phyloP scores from a whole-genome alignment of 495 filamentous ascomycete species.

The Neurospora sp. region DNA sequence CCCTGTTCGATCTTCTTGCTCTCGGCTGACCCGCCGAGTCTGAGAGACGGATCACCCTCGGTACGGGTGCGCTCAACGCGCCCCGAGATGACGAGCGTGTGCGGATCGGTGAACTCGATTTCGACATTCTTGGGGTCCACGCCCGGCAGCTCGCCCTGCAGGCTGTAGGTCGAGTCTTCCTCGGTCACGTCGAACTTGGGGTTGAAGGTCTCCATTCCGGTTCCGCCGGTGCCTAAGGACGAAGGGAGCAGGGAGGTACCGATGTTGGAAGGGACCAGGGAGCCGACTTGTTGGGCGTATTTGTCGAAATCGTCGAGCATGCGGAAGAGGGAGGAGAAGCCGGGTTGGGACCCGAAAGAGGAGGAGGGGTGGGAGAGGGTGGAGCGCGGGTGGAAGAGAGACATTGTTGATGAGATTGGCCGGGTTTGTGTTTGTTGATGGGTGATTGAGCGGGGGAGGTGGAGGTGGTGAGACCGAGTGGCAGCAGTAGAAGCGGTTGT shows the following conservation, averaged over 20 bases:
- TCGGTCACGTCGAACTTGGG: conserved; percentile 72
- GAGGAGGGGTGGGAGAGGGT: conserved; percentile 22
- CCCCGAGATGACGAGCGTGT: conserved; percentile 67
- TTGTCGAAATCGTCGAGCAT: conserved; percentile 69
- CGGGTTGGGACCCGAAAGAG: conserved; percentile 30
- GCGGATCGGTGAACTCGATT: conserved; percentile 76
- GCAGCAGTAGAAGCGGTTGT: neutral
- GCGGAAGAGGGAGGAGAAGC: conserved; percentile 62
- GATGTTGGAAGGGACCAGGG: neutral
- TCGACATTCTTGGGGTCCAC: conserved; percentile 66
- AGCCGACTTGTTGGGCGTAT: conserved; percentile 28
- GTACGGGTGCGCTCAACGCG: conserved; percentile 48
- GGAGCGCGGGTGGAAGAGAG: conserved; percentile 14
- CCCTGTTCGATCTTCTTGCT: conserved; percentile 15
- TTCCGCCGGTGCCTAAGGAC: neutral
- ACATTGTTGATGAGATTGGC: conserved; percentile 7
- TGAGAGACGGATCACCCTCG: too few relatives aligned
- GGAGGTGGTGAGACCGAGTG: neutral
- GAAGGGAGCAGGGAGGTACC: conserved; percentile 15
- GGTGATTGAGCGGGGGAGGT: neutral
- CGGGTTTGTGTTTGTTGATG: neutral
- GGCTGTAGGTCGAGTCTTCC: conserved; percentile 53
- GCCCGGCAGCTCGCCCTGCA: conserved; percentile 86
- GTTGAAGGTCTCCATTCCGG: conserved; percentile 3
- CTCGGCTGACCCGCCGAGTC: too few relatives aligned